Evolutionary conservation across 768 basidiomycete genomes (phyloP).

Genomic region (Polyporus arcularius): DNA sequence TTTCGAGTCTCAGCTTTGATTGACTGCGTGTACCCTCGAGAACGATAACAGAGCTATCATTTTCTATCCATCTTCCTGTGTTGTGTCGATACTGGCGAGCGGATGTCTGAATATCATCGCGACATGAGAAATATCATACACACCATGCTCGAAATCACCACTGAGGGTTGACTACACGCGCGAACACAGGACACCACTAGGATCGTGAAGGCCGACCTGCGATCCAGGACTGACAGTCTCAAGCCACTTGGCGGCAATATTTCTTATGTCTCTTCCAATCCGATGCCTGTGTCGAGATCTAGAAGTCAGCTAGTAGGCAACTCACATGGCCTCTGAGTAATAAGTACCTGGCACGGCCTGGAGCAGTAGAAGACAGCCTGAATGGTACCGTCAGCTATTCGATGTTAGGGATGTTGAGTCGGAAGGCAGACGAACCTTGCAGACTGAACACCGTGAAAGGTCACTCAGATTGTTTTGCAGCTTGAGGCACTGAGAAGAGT

Average conservation of each 20-base stretch:
- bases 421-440: slow-evolving; percentile 2
- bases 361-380: slow-evolving; percentile 14
- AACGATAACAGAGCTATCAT: too few relatives aligned
- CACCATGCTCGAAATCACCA: too few relatives aligned
- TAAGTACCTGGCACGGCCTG: slow-evolving; percentile 7
- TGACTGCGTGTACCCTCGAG: too few relatives aligned
- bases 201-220: not conserved
- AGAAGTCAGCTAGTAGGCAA: not conserved
- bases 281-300: slow-evolving; percentile 8
- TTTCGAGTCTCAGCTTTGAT: too few relatives aligned
- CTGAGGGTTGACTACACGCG: too few relatives aligned
- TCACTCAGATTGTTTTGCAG: not conserved
- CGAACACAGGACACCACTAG: too few relatives aligned
- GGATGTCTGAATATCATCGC: too few relatives aligned
- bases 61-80: too few relatives aligned
- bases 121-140: too few relatives aligned
- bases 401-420: not conserved
- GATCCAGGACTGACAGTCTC: too few relatives aligned
- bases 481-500: not conserved
- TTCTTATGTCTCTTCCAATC: slow-evolving; percentile 37
- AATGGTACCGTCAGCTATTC: not conserved
- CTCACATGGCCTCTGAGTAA: not conserved
- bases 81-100: too few relatives aligned
- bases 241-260: slow-evolving; percentile 23
- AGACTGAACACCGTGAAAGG: slow-evolving; percentile 3